Base-by-base conservation (phyloP, 345 rosid genomes). In the Bruguiera gymnorhiza region DNA sequence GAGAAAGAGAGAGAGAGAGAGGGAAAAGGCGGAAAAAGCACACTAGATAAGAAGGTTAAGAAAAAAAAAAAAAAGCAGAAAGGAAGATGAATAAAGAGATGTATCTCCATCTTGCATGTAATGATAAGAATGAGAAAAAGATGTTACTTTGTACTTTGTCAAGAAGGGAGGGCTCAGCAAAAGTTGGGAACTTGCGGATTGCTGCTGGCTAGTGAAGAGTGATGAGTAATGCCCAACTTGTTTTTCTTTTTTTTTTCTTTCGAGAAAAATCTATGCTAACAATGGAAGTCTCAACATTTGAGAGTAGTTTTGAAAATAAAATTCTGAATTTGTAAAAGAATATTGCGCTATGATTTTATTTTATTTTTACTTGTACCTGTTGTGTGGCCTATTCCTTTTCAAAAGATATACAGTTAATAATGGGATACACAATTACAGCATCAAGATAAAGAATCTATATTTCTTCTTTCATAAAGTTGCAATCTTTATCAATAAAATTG, bases 141-240 rank as follows among this genome's bases (percentile, higher is more conserved):
- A 63, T 55, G 75, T 81, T 86, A 51, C 97, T 87, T 90, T 88
- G 87, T 80, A 51, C 97, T 87, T 90, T 88, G 88, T 80, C 51
- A 76, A 53, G 81, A 84, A 83, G 92, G 72, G 79, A 76, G 20
- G 66, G 46, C 70, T 31, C 36, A 16, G 80, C 67, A 54, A 55
- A 48, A 52, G 70, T 26, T 29, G 18, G 19, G 15, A 15, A 43
- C 50, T 43, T 43, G 18, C 50, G 16, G 50, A 13, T 54, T 39
- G 53, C 52, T 21, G 29, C 43, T 57, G 46, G 46, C 70, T 16
- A 67, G 18, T 65, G 51, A 60, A 62, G 54, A 19, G 24, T 24
- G 78, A 69, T 66, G 76, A 75, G 57, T 31, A 61, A 78, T 20
- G 75, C 18, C 34, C 24, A 30, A 60, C 70, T 62, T 77, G 73